phyloP scores from a whole-genome alignment of 352 stramenopile genomes.

The Pythium diclinum region DNA sequence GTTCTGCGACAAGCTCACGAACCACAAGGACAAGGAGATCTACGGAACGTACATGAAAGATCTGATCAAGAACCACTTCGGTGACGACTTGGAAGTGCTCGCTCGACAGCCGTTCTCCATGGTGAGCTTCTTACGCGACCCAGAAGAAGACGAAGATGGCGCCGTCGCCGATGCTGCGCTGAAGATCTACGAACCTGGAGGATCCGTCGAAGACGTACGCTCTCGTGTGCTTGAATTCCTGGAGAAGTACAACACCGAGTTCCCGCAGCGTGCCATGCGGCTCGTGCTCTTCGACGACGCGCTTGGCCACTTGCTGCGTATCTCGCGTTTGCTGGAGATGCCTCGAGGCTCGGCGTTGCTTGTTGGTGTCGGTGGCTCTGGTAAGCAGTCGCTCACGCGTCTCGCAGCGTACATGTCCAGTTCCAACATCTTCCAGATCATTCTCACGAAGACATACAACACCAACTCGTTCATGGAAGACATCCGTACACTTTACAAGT shows the following conservation, averaged over 20 bases:
- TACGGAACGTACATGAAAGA: slow-evolving; percentile 92
- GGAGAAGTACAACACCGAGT: slow-evolving; percentile 97
- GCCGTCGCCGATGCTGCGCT: slow-evolving; percentile 91
- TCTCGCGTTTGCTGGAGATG: slow-evolving; percentile 96
- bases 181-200: slow-evolving; percentile 97
- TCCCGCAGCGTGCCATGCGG: slow-evolving; percentile 94
- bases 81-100: slow-evolving; percentile 76
- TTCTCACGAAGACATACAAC: slow-evolving; percentile 98
- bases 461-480: slow-evolving; percentile 97
- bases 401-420: slow-evolving; percentile 96
- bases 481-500: slow-evolving; percentile 96
- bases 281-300: slow-evolving; percentile 98
- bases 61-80: slow-evolving; percentile 90
- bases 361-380: slow-evolving; percentile 96
- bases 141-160: slow-evolving; percentile 96
- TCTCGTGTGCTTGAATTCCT: slow-evolving; percentile 93
- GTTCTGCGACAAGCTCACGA: slow-evolving; percentile 98
- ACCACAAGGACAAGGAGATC: slow-evolving; percentile 95
- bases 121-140: slow-evolving; percentile 97
- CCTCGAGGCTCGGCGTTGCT: slow-evolving; percentile 94
- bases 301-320: slow-evolving; percentile 94
- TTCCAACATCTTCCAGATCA: slow-evolving; percentile 97
- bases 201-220: slow-evolving; percentile 90
- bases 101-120: slow-evolving; percentile 87
- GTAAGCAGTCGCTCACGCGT: slow-evolving; percentile 96